Percentiles rank a stretch among this genome's conserved stretches.
These are phyloP conservation scores for Fusarium sp. DNA, from an alignment of 2,329 filamentous ascomycete species.

Conservation along the genomic window DNA sequence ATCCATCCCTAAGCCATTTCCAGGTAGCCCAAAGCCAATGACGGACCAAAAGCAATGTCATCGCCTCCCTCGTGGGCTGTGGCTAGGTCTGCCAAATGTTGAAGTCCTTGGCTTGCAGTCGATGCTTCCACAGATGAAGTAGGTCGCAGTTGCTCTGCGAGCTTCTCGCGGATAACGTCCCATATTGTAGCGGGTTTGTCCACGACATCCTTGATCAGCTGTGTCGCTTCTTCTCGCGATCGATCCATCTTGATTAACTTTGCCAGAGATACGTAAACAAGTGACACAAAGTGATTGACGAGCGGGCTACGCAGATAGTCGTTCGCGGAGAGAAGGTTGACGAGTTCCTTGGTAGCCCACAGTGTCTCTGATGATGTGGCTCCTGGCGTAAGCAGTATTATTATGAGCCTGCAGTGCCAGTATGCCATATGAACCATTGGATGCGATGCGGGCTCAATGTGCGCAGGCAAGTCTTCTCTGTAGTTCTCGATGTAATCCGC, in stretches of 20 bases:
- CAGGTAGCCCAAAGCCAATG: constrained; percentile 53
- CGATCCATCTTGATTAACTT: constrained; percentile 67
- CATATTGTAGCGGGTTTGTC: constrained; percentile 66
- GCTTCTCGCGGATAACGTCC: constrained; percentile 66
- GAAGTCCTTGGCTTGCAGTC: constrained; percentile 65
- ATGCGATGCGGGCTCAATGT: constrained; percentile 63
- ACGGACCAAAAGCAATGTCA: constrained; percentile 50
- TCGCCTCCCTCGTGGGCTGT: constrained; percentile 56
- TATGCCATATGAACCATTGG: constrained; percentile 74
- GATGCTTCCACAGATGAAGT: constrained; percentile 52
- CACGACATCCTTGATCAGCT: constrained; percentile 66
- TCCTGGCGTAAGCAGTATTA: constrained; percentile 69
- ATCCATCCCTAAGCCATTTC: constrained; percentile 44
- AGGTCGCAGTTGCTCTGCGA: constrained; percentile 51
- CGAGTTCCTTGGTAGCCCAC: constrained; percentile 69
- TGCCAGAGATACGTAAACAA: constrained; percentile 70
- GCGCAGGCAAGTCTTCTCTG: constrained; percentile 70
- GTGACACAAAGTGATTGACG: constrained; percentile 73
- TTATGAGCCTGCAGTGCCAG: constrained; percentile 75
- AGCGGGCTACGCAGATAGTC: constrained; percentile 69
- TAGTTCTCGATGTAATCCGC: constrained; percentile 67
- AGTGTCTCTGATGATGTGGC: constrained; percentile 68
- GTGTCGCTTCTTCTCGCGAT: constrained; percentile 67
- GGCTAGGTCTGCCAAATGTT: constrained; percentile 70
- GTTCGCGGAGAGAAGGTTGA: constrained; percentile 67